Evolutionary conservation across 1,284 basidiomycete species (phyloP).

Genomic region (Austroboletus olivaceoglutinosus): DNA sequence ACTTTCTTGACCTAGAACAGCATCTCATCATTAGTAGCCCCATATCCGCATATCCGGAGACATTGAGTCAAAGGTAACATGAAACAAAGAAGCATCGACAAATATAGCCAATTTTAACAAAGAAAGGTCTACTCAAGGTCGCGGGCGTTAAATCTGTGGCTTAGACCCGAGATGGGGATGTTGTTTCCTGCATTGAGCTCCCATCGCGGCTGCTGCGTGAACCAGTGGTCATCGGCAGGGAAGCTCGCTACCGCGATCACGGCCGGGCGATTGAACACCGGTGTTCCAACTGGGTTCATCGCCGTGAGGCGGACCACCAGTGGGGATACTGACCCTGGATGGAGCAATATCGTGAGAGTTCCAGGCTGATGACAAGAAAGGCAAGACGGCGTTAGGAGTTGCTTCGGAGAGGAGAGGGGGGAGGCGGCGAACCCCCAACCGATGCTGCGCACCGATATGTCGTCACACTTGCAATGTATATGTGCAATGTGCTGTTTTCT

Average conservation of each 20-base stretch:
- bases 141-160: slow-evolving; percentile 76
- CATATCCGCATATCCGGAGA: background rate
- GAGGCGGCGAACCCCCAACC: too few species aligned
- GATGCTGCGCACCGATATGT: too few species aligned
- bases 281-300: slow-evolving; percentile 47
- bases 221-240: slow-evolving; percentile 42
- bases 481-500: too few species aligned
- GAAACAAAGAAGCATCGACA: slow-evolving; percentile 30
- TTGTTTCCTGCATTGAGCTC: slow-evolving; percentile 91
- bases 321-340: slow-evolving; percentile 67
- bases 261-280: slow-evolving; percentile 48
- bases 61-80: background rate
- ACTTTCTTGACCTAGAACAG: slow-evolving; percentile 72
- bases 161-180: slow-evolving; percentile 90
- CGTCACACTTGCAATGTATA: too few species aligned
- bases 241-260: slow-evolving; percentile 46
- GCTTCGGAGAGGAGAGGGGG: too few species aligned
- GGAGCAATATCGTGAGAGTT: slow-evolving; percentile 76
- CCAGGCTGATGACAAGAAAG: slow-evolving; percentile 54
- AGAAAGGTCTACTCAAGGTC: slow-evolving; percentile 87
- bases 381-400: slow-evolving; percentile 11
- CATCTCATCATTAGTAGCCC: slow-evolving; percentile 8
- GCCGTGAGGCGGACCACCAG: slow-evolving; percentile 39
- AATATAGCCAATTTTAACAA: slow-evolving; percentile 88
- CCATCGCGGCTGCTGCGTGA: slow-evolving; percentile 27